Conservation (phyloP, 2,329 filamentous ascomycete genomes). For the Ophiostoma quercus region DNA sequence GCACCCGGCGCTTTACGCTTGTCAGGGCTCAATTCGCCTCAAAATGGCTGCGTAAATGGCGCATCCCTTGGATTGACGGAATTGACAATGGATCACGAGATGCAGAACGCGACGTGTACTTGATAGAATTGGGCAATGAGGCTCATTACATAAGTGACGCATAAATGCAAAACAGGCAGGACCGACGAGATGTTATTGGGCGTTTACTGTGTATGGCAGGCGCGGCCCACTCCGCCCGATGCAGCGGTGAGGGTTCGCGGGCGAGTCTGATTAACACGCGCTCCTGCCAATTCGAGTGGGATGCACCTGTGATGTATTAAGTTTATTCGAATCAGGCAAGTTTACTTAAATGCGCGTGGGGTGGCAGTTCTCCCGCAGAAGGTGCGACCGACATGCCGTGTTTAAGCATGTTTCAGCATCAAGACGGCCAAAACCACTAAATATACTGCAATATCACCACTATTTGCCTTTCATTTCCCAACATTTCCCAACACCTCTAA, state of each 20-base stretch:
- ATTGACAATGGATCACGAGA: neutral
- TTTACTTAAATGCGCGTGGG: neutral
- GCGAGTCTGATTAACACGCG: neutral
- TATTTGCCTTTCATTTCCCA: too few species aligned
- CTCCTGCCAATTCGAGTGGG: neutral
- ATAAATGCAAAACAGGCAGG: neutral
- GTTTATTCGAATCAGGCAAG: neutral
- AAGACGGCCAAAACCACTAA: neutral
- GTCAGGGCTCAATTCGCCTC: neutral
- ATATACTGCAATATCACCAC: neutral
- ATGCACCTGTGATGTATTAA: neutral
- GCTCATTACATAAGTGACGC: conserved; percentile 2
- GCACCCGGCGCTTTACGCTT: conserved; percentile 11
- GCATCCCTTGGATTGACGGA: neutral
- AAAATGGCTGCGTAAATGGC: conserved; percentile 12
- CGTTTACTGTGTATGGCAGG: neutral
- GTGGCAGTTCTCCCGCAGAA: neutral
- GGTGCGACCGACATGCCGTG: neutral
- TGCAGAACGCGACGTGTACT: neutral
- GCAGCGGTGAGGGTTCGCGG: conserved; percentile 4
- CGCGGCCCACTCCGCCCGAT: conserved; percentile 2
- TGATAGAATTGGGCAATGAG: neutral
- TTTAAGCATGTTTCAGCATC: neutral
- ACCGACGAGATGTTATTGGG: neutral
- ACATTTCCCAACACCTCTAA: too few species aligned